Conservation (phyloP, 805 yeast species). For the Metschnikowia similis region DNA sequence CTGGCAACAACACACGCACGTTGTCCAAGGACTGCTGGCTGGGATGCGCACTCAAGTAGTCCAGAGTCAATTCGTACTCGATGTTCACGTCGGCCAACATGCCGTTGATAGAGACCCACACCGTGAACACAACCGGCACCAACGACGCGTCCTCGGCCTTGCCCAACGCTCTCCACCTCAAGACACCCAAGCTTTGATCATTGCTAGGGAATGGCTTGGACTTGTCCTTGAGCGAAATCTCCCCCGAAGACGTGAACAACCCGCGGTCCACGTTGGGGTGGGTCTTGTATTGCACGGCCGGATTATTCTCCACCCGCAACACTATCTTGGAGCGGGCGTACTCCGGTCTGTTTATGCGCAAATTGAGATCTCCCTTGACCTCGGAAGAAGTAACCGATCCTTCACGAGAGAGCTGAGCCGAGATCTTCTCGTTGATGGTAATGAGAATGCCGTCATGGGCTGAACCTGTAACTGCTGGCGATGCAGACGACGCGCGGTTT, state of each 20-base stretch:
- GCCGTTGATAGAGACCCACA: conserved; percentile 75
- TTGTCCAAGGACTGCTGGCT: conserved; percentile 45
- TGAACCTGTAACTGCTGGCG: conserved; percentile 15
- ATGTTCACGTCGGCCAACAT: conserved; percentile 70
- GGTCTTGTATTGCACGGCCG: conserved; percentile 73
- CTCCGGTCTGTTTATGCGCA: conserved; percentile 76
- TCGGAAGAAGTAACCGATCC: conserved; percentile 69
- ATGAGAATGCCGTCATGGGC: conserved; percentile 76
- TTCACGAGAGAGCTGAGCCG: conserved; percentile 78
- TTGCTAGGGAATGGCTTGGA: conserved; percentile 84
- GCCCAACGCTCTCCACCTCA: conserved; percentile 84
- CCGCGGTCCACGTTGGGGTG: conserved; percentile 93
- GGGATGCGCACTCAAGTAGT: conserved; percentile 26
- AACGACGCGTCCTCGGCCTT: conserved; percentile 46
- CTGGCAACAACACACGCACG: conserved; percentile 60
- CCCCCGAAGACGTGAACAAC: conserved; percentile 52
- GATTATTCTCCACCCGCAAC: conserved; percentile 45
- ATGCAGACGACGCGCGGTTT: background rate
- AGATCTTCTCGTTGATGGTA: conserved; percentile 69
- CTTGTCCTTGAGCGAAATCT: conserved; percentile 73
- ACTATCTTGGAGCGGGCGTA: conserved; percentile 63
- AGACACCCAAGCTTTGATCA: conserved; percentile 84
- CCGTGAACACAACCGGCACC: conserved; percentile 67
- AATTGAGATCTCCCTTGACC: conserved; percentile 84
- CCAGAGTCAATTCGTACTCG: conserved; percentile 73